Percentiles rank a stretch among this genome's conserved stretches.
Conservation (phyloP, 192 early-diverging fungal genomes). For the Phlyctochytrium planicorne region DNA sequence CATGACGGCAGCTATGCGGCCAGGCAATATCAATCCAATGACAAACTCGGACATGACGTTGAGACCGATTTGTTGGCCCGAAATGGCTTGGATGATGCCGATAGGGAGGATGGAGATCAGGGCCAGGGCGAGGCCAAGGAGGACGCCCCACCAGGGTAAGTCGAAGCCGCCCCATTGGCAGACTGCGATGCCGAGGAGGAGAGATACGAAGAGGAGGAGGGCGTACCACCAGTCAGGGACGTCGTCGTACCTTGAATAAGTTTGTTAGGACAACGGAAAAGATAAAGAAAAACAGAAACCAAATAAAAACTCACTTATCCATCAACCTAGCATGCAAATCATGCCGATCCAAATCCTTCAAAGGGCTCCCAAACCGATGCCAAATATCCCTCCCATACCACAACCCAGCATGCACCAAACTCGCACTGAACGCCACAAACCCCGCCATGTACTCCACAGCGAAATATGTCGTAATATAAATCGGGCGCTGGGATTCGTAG, state of each 20-base stretch:
- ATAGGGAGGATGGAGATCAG: conserved; percentile 73
- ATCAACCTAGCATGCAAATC: conserved; percentile 8
- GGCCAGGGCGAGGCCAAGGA: conserved; percentile 50
- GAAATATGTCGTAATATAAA: conserved; percentile 32
- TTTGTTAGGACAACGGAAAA: not conserved
- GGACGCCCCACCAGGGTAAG: conserved; percentile 65
- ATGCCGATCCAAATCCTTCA: not conserved
- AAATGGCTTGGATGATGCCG: conserved; percentile 77
- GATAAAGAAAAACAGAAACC: not conserved
- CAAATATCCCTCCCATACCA: conserved; percentile 15
- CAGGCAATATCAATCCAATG: conserved; percentile 76
- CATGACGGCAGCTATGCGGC: conserved; percentile 78
- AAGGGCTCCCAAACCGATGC: conserved; percentile 3
- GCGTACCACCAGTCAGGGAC: conserved; percentile 63
- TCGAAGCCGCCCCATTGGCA: conserved; percentile 33
- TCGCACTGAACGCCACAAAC: conserved; percentile 5
- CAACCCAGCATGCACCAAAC: not conserved
- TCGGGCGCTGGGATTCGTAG: conserved; percentile 20
- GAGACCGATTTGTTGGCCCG: conserved; percentile 74
- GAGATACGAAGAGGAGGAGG: conserved; percentile 31
- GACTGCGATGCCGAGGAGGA: conserved; percentile 35
- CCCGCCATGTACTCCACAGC: not conserved
- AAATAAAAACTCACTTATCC: not conserved
- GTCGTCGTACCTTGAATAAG: conserved; percentile 49
- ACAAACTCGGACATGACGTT: conserved; percentile 87